phyloP scores from a whole-genome alignment of 2,329 filamentous ascomycete genomes.

The Pseudogymnoascus sp. region DNA sequence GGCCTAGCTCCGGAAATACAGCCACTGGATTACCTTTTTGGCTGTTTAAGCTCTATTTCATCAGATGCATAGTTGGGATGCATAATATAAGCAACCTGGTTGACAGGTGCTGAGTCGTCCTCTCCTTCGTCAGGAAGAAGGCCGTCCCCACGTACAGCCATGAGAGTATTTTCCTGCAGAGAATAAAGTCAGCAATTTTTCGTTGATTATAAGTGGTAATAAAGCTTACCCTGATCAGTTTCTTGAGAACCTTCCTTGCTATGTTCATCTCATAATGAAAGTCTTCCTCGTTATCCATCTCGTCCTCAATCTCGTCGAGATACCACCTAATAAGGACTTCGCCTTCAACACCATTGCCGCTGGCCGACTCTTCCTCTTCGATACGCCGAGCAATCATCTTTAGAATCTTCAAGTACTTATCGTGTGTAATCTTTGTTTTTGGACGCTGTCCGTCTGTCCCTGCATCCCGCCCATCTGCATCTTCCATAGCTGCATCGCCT shows the following conservation, averaged over 20 bases:
- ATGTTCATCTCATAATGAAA: constrained; percentile 67
- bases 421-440: constrained; percentile 87
- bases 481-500: constrained; percentile 46
- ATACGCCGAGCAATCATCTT: constrained; percentile 78
- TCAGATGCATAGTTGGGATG: constrained; percentile 92
- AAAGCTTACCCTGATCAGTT: constrained; percentile 81
- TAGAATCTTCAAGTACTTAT: constrained; percentile 87
- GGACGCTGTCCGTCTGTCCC: constrained; percentile 40
- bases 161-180: constrained; percentile 72
- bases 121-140: constrained; percentile 42
- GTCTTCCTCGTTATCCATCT: constrained; percentile 74
- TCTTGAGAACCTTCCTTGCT: constrained; percentile 79
- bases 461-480: constrained; percentile 33
- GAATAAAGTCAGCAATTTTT: constrained; percentile 33
- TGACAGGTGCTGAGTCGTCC: constrained; percentile 35
- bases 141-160: constrained; percentile 63
- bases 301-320: constrained; percentile 79
- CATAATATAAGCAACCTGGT: constrained; percentile 69
- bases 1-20: background rate
- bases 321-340: constrained; percentile 83
- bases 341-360: constrained; percentile 76
- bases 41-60: constrained; percentile 18
- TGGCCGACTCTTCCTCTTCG: constrained; percentile 68
- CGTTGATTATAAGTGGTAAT: constrained; percentile 41
- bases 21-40: constrained; percentile 1